Base-by-base conservation (phyloP, 805 yeast species). In the Candida qinlingensis region DNA sequence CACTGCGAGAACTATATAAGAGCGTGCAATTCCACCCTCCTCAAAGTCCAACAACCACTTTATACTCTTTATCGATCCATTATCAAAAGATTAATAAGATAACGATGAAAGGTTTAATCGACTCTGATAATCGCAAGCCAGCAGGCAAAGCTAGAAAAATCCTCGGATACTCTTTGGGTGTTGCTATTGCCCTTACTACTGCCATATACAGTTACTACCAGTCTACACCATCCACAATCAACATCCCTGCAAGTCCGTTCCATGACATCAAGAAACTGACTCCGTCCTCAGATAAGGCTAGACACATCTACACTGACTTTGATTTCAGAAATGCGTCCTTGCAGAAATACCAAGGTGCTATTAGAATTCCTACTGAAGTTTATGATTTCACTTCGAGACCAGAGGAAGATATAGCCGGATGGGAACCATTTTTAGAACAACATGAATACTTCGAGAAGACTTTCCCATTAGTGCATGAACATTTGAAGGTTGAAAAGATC, bases 321-420 rank as follows among this genome's bases (percentile, higher is more conserved):
- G 25, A 10, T n/a, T 46, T 27, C 41, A 44, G 41, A 47, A 47
- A 42, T 36, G 35, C 25, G n/a, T 42, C 45, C 4, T 29, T 42
- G 26, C 12, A 27, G 34, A 35, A 36, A 4, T 42, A 12, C n/a
- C 45, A 42, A 28, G 80, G 77, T 5, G 87, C 92, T 1, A 75
- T 87, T 26, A 73, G 74, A 58, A 73, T 85, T 49, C 81, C 83
- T 39, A 85, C 95, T 1, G 82, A 78, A 52, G 73, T 81, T 12
- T 73, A 64, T 51, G 96, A 88, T 60, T 74, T 72, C 26, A 68
- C 64, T 46, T 68, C 67, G 8, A 47, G 55, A 12, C 71, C 73
- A 5, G 47, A 50, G 7, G 63, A 60, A 3, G 59, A 66, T 37
- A 55, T 62, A 4, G 5, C 64, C 37, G 58, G 60, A 6, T 75